Evolutionary conservation across 1,284 basidiomycete species (phyloP).

Genomic region (Trichosporon sp.): DNA sequence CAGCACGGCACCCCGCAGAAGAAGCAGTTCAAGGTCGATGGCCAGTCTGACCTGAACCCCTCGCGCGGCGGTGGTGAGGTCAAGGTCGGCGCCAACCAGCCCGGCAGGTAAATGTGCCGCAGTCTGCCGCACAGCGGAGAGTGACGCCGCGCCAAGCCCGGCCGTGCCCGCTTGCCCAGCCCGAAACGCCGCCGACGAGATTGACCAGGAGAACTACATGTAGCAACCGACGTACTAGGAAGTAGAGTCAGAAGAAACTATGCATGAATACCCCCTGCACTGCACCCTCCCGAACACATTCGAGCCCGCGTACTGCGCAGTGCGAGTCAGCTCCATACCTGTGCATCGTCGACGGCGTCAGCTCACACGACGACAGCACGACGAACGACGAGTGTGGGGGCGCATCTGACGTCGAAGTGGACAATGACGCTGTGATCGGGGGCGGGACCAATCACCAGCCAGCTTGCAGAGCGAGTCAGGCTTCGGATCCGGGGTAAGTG

Average conservation of each 20-base stretch:
- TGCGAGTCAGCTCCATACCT: too few species aligned
- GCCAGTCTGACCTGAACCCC: constrained; percentile 47
- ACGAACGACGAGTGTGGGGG: background rate
- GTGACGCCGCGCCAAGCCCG: background rate
- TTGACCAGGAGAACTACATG: background rate
- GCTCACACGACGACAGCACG: too few species aligned
- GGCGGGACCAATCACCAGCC: background rate
- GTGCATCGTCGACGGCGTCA: background rate
- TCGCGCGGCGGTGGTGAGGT: constrained; percentile 46
- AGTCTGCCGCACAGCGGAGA: background rate
- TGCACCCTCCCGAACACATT: background rate
- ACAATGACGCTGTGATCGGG: background rate
- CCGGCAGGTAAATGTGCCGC: constrained; percentile 8
- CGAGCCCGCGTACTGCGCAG: too few species aligned
- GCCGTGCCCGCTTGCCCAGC: too few species aligned
- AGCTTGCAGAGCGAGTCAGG: background rate
- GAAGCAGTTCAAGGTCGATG: constrained; percentile 37
- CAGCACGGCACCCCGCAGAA: constrained; percentile 45
- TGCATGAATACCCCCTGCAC: constrained; percentile 10
- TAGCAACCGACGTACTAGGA: background rate
- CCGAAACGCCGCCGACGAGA: background rate
- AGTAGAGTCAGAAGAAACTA: constrained; percentile 16
- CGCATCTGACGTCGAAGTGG: background rate
- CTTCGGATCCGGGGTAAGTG: background rate
- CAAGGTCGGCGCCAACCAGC: constrained; percentile 23